These are phyloP conservation scores for Ochetophila trinervis DNA, from an alignment of 306 rosid species.

Conservation along the genomic window DNA sequence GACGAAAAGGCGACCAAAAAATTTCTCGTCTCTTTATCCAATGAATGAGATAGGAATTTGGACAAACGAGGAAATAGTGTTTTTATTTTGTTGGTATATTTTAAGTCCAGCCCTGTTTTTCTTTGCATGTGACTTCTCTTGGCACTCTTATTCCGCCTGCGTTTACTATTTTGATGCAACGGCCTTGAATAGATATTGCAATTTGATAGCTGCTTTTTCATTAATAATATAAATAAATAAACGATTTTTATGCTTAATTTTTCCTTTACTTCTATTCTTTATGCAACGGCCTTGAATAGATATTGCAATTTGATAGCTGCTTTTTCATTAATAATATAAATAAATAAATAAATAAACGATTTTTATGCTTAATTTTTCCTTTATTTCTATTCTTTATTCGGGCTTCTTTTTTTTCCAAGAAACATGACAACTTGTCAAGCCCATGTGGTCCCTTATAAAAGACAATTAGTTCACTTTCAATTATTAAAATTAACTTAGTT, in stretches of 20 bases:
- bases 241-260: neutral
- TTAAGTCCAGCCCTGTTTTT: conserved; percentile 36
- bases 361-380: neutral
- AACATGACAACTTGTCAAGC: conserved; percentile 24
- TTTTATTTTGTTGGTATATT: neutral
- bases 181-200: conserved; percentile 15
- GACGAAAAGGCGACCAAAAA: neutral
- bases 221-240: neutral
- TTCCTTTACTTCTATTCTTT: neutral
- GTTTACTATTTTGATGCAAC: conserved; percentile 18
- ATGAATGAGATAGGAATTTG: neutral
- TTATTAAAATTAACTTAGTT: too few species aligned
- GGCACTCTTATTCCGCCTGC: conserved; percentile 3
- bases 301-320: conserved; percentile 4
- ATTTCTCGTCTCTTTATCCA: neutral
- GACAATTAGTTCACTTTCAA: neutral
- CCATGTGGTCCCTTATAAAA: conserved; percentile 2
- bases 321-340: neutral
- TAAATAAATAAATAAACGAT: neutral
- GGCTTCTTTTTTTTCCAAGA: neutral
- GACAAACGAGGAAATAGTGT: neutral
- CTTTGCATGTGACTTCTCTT: conserved; percentile 27
- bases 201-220: neutral
- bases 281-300: conserved; percentile 5
- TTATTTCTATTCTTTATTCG: neutral